Evolutionary conservation across 148 eudicot species (phyloP), one percentile per base, ranked within the genome.

Genomic region (Heliosperma pusillum): DNA sequence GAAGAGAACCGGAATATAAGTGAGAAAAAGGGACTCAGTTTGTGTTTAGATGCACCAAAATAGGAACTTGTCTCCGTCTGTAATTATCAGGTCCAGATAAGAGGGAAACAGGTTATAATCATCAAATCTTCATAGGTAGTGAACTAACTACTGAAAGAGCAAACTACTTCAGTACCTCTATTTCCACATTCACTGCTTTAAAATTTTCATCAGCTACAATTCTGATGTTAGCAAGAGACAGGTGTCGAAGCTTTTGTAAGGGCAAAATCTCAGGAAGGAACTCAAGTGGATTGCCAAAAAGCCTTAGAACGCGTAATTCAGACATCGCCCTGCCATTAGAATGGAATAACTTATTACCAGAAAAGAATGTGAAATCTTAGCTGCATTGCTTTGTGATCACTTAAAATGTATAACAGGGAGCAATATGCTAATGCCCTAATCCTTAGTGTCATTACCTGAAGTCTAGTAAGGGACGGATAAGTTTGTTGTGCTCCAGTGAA

Each of bases 1-100:
- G 99, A 96, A 84, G 99, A 96, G 82, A 96, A 96, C 16, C 99
- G 97, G 53, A 96, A 96, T 83, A 96, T 89, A 74, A 96, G 97
- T 42, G 99, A 92, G 86, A 96, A 96, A 83, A 96, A 92, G 84
- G 95, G 90, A 83, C 97, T 96, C 73, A 96, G 85, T 81, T 89
- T 96, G 82, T 96, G 97, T 76, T 88, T 91, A 56, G 99, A 88
- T 56, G 89, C 93, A 83, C 90, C 97, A 80, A 96, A 96, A 79
- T 96, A 96, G 50, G 99, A 96, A 72, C 86, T 89, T 68, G 85
- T 86, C 86, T 96, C 99, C 77, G 82, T 86, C 97, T 96, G 93
- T 79, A 88, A 77, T 55, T 52, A 81, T 52, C 78, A 64, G 36
- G 73, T 53, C 57, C 69, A 52, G 53, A 22, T 65, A 27, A 71